Evolutionary conservation across 2,329 filamentous ascomycete genomes (phyloP), one percentile per base, ranked within the genome.

Genomic region (Xylaria arbuscula): DNA sequence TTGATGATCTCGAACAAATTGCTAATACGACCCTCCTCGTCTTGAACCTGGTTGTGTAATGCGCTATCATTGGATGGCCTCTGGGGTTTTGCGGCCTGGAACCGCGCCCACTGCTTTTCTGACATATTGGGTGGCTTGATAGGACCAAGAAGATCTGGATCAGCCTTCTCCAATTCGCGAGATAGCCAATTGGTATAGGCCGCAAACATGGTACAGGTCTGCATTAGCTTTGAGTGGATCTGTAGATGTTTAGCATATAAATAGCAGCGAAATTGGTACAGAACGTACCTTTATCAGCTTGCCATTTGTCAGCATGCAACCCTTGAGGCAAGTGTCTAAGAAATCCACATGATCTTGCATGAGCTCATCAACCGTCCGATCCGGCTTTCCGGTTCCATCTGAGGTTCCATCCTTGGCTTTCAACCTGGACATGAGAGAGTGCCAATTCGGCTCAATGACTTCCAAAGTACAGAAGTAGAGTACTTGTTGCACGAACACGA

Each of bases 321-420:
- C 96, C 82, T 98, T 99, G 76, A 99, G 85, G 79, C 96, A 99
- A 3, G 96, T 98, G 75, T 98, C 96, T 56, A 99, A 83, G 79
- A 99, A 99, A 81, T 98, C 96, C 68, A 99, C 94, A 81, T 99
- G 96, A 77, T 98, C 94, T 82, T 98, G 93, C 96, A 99, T 99
- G 77, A 99, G 83, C 82, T 98, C 94, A 77, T 99, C 96, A 0
- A 99, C 96, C 0, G 96, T 99, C 45, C 94, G 82, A 48, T 78
- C 77, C n/a, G 77, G 77, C 56, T 77, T 78, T 58, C 76, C 77
- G 9, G 78, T 78, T 8, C 81, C 82, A 70, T 85, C 78, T 66
- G 80, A 76, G 70, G 78, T 78, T 13, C 84, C 82, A 64, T 88
- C 87, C 69, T 86, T 86, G 10, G 84, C 88, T 83, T 90, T 91